Percentiles rank a stretch among this genome's conserved stretches.
Evolutionary conservation across 2,329 filamentous ascomycete genomes (phyloP).

Genomic region (Aspergillus arachidicola): DNA sequence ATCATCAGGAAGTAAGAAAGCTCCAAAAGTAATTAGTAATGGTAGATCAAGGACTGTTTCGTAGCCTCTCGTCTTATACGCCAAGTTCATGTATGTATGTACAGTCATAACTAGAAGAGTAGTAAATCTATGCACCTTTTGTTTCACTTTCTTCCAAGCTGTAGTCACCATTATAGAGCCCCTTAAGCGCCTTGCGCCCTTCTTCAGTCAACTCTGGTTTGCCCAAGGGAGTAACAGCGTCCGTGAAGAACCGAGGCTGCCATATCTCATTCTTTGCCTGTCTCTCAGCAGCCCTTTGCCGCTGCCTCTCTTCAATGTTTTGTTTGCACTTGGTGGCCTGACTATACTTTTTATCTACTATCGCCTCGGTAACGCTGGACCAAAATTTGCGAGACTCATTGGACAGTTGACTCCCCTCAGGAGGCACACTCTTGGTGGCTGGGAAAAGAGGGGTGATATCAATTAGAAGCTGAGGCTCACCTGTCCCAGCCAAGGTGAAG

Average conservation of each 20-base stretch:
- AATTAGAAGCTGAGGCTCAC: constrained; percentile 71
- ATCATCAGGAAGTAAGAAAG: not conserved
- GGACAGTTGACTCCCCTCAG: constrained; percentile 73
- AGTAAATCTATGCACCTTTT: constrained; percentile 34
- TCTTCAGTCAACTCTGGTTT: constrained; percentile 65
- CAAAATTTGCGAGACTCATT: constrained; percentile 91
- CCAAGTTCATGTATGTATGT: constrained; percentile 13
- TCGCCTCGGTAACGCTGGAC: constrained; percentile 84
- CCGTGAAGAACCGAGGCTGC: constrained; percentile 85
- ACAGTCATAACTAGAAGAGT: constrained; percentile 1
- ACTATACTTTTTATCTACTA: constrained; percentile 77
- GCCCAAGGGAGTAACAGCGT: constrained; percentile 60
- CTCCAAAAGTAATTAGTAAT: not conserved
- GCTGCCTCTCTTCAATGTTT: constrained; percentile 87
- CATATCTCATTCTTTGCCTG: constrained; percentile 71
- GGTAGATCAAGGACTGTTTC: not conserved
- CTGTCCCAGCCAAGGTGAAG: constrained; percentile 55
- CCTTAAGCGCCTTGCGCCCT: constrained; percentile 59
- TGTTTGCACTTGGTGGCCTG: constrained; percentile 85
- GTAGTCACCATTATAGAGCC: constrained; percentile 57
- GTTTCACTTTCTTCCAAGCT: constrained; percentile 46
- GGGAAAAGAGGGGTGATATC: constrained; percentile 84
- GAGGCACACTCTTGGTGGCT: constrained; percentile 76
- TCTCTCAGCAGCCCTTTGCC: constrained; percentile 79
- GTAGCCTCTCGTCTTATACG: constrained; percentile 29